These are phyloP conservation scores for Didymella arachidicola DNA, from an alignment of 2,329 filamentous ascomycete genomes.

Conservation along the genomic window DNA sequence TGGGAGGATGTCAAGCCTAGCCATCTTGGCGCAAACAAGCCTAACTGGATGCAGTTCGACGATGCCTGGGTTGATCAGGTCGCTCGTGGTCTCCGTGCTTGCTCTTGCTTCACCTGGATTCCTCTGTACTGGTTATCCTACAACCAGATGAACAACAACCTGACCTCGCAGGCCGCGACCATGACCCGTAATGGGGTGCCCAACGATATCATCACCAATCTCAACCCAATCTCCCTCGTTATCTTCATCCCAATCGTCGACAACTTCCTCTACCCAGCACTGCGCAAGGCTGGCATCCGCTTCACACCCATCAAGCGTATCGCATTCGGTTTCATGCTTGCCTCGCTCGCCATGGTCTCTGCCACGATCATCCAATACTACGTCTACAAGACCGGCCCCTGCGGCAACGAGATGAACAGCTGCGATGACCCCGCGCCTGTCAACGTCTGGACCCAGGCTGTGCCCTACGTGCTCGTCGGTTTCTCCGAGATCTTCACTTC, in stretches of 20 bases:
- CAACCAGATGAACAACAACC: constrained; percentile 64
- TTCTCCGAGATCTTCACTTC: constrained; percentile 66
- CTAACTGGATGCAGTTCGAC: constrained; percentile 81
- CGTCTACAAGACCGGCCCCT: constrained; percentile 70
- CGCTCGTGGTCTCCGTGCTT: constrained; percentile 50
- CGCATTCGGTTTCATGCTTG: constrained; percentile 59
- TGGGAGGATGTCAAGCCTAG: constrained; percentile 76
- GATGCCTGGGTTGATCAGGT: constrained; percentile 77
- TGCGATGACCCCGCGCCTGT: constrained; percentile 66
- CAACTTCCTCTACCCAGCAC: constrained; percentile 59
- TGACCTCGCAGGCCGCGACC: constrained; percentile 64
- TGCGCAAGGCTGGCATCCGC: constrained; percentile 57
- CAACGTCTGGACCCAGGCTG: constrained; percentile 67
- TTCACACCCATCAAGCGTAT: constrained; percentile 65
- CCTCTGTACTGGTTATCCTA: constrained; percentile 57
- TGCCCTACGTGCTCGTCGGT: constrained; percentile 61
- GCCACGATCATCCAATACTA: constrained; percentile 63
- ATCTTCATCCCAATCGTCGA: constrained; percentile 64
- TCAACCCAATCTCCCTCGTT: constrained; percentile 62
- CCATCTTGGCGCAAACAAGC: constrained; percentile 64
- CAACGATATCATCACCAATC: constrained; percentile 64
- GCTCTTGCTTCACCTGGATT: constrained; percentile 63
- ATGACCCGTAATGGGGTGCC: constrained; percentile 62
- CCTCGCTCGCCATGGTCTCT: constrained; percentile 58
- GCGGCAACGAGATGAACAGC: constrained; percentile 63